phyloP scores from a whole-genome alignment of 768 basidiomycete genomes.

The Cystobasidium onofrii region DNA sequence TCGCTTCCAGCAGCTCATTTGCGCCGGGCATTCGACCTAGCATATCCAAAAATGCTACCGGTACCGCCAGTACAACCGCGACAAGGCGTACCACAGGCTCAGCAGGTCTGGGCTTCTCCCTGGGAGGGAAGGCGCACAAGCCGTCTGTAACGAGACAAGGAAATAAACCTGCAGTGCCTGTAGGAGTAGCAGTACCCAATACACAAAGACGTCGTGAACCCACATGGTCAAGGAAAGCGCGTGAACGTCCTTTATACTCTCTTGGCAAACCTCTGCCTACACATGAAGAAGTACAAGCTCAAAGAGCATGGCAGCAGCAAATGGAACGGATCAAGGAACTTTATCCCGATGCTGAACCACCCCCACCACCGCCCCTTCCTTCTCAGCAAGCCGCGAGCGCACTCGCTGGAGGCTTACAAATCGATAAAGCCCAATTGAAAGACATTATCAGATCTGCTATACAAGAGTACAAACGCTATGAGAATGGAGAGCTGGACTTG shows the following conservation, averaged over 20 bases:
- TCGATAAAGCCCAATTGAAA: slow-evolving; percentile 1
- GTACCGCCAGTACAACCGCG: neutral
- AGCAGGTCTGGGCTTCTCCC: neutral
- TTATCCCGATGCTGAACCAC: slow-evolving; percentile 16
- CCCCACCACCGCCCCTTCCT: slow-evolving; percentile 12
- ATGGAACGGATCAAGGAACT: slow-evolving; percentile 12
- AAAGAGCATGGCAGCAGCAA: slow-evolving; percentile 17
- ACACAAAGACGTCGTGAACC: neutral
- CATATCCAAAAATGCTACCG: neutral
- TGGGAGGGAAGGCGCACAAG: neutral
- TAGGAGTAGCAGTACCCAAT: slow-evolving; percentile 13
- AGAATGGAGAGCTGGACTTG: slow-evolving; percentile 9
- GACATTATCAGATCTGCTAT: slow-evolving; percentile 9
- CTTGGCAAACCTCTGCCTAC: slow-evolving; percentile 25
- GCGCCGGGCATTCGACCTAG: neutral
- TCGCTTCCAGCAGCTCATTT: neutral
- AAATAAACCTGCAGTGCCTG: neutral
- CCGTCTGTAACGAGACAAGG: neutral
- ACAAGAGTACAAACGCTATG: neutral
- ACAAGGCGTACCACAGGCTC: neutral
- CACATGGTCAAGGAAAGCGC: neutral
- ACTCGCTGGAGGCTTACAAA: neutral
- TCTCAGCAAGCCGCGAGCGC: neutral
- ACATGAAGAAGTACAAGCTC: slow-evolving; percentile 24
- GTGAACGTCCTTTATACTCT: neutral